Evolutionary conservation across 768 basidiomycete genomes (phyloP).

Genomic region (Trametes cingulata): DNA sequence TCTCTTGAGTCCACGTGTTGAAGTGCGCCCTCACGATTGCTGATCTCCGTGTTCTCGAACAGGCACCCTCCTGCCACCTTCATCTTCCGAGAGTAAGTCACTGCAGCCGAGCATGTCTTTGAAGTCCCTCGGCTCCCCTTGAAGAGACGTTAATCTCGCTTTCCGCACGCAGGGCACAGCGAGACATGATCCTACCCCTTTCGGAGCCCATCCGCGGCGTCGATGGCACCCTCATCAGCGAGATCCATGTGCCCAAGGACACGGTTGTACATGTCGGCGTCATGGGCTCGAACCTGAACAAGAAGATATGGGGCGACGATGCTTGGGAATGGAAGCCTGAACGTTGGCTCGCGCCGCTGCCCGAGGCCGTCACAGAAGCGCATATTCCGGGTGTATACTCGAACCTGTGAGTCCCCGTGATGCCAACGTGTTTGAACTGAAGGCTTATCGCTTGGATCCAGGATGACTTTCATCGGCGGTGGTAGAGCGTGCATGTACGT

Average conservation of each 20-base stretch:
- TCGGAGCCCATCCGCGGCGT: slow-evolving; percentile 23
- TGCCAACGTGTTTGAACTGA: background rate
- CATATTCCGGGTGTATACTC: slow-evolving; percentile 26
- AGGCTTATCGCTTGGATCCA: slow-evolving; percentile 10
- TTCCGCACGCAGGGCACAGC: slow-evolving; percentile 23
- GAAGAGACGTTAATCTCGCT: slow-evolving; percentile 29
- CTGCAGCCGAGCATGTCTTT: background rate
- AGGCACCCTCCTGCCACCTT: slow-evolving; percentile 22
- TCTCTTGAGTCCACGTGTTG: background rate
- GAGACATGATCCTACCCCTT: slow-evolving; percentile 47
- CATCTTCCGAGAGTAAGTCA: slow-evolving; percentile 25
- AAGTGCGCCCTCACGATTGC: background rate
- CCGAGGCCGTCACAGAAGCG: slow-evolving; percentile 20
- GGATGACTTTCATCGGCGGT: slow-evolving; percentile 35
- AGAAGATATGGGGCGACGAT: slow-evolving; percentile 45
- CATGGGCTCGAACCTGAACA: slow-evolving; percentile 42
- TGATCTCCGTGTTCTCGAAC: background rate
- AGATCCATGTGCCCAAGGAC: slow-evolving; percentile 41
- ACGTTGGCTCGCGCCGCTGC: slow-evolving; percentile 40
- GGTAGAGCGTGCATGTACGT: slow-evolving; percentile 34
- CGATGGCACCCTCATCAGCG: slow-evolving; percentile 22
- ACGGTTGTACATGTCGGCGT: slow-evolving; percentile 42
- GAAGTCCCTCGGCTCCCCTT: slow-evolving; percentile 25
- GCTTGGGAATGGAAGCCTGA: slow-evolving; percentile 45
- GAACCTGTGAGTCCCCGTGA: slow-evolving; percentile 18